phyloP scores from a whole-genome alignment of 495 filamentous ascomycete genomes.

The Penicillium canariense region DNA sequence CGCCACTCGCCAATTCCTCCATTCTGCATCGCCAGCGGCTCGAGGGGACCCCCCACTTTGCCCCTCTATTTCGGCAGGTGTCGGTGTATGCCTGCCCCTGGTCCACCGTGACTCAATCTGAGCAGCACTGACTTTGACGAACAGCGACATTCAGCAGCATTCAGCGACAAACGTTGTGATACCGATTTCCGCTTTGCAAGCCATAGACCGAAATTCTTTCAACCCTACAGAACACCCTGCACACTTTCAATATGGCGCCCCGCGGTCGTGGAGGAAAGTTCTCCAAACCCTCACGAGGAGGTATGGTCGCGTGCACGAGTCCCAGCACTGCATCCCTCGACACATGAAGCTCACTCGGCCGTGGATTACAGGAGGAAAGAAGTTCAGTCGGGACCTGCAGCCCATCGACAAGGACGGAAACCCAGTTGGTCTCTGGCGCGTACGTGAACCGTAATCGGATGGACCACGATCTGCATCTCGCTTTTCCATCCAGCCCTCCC shows the following conservation, averaged over 20 bases:
- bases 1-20: neutral
- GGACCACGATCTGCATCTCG: neutral
- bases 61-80: conserved; percentile 12
- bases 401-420: conserved; percentile 86
- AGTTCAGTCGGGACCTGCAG: conserved; percentile 85
- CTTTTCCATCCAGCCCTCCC: neutral
- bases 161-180: no score
- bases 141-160: neutral
- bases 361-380: conserved; percentile 70
- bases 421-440: conserved; percentile 71
- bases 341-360: neutral
- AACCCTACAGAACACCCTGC: neutral
- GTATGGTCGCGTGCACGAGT: conserved; percentile 46
- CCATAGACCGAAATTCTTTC: neutral
- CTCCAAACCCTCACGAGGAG: conserved; percentile 87
- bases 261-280: conserved; percentile 87
- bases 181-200: neutral
- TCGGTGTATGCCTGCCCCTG: neutral
- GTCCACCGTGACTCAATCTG: neutral
- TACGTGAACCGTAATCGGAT: conserved; percentile 35
- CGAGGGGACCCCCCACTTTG: conserved; percentile 2
- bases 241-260: conserved; percentile 39
- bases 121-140: neutral
- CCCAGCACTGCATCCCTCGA: neutral
- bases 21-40: neutral